Evolutionary conservation across 305 asterid species (phyloP).

Genomic region (Withania somnifera): DNA sequence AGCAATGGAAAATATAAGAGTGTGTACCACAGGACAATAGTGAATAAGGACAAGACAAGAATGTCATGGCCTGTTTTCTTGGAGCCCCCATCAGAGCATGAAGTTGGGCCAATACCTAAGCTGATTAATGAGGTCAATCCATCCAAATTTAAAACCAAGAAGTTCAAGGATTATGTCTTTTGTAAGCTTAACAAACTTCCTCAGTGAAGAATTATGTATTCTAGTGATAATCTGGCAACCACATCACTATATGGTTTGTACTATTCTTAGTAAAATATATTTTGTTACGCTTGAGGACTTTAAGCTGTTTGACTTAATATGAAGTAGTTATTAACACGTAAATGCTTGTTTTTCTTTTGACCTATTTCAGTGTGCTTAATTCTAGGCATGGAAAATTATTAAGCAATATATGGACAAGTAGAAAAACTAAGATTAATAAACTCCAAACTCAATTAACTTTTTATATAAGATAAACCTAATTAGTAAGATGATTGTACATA

Average conservation of each 20-base stretch:
- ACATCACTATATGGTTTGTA: neutral
- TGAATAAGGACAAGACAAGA: constrained; percentile 41
- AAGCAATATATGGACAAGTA: too few relatives aligned
- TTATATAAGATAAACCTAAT: too few relatives aligned
- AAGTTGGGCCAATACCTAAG: constrained; percentile 37
- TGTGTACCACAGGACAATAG: constrained; percentile 38
- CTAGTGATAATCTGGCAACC: neutral
- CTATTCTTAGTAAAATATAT: neutral
- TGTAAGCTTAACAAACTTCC: constrained; percentile 58
- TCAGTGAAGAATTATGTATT: constrained; percentile 16
- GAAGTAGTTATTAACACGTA: too few relatives aligned
- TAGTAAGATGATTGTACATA: neutral
- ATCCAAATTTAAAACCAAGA: constrained; percentile 36
- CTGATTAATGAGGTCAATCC: constrained; percentile 21
- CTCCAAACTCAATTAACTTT: too few relatives aligned
- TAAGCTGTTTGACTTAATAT: neutral
- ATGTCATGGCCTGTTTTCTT: constrained; percentile 58
- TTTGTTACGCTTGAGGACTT: neutral
- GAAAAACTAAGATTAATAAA: too few relatives aligned
- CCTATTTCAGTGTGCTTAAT: too few relatives aligned
- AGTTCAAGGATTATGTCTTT: constrained; percentile 37
- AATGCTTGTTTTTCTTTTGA: too few relatives aligned
- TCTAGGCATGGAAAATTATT: too few relatives aligned
- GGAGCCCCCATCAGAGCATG: constrained; percentile 46
- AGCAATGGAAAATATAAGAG: constrained; percentile 49